Percentiles rank a stretch among this genome's conserved stretches.
Evolutionary conservation across 1,284 basidiomycete species (phyloP).

Genomic region (Cronartium quercuum): DNA sequence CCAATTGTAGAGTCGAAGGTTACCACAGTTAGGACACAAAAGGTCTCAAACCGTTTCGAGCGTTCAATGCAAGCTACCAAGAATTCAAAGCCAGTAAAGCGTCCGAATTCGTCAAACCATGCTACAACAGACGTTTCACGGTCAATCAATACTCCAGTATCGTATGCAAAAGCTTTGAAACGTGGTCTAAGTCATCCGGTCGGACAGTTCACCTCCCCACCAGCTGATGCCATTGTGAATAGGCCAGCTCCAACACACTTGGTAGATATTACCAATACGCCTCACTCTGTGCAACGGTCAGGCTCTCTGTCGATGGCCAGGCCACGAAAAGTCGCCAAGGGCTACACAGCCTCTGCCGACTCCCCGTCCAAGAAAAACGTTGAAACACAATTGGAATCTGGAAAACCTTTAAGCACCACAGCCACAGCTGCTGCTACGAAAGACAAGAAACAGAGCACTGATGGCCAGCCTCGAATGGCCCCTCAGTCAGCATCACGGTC

Average conservation of each 20-base stretch:
- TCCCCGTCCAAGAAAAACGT: too few species aligned
- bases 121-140: too few species aligned
- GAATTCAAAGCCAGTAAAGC: neutral
- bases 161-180: neutral
- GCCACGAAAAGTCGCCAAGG: too few species aligned
- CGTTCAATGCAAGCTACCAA: neutral
- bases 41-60: neutral
- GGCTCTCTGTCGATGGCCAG: neutral
- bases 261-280: neutral
- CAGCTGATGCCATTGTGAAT: neutral
- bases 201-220: neutral
- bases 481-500: too few species aligned
- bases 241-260: neutral
- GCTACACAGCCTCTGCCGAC: too few species aligned
- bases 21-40: neutral
- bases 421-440: too few species aligned
- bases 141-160: too few species aligned
- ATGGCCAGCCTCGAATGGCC: too few species aligned
- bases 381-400: too few species aligned
- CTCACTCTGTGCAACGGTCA: neutral
- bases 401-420: too few species aligned
- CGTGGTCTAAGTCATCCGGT: neutral
- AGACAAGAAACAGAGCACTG: too few species aligned
- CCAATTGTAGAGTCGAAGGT: neutral
- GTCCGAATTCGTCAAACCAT: neutral